A percentile compares a stretch with the other conserved stretches of the same genome.
phyloP scores from a whole-genome alignment of 345 rosid genomes.

The Rubroshorea leprosula region DNA sequence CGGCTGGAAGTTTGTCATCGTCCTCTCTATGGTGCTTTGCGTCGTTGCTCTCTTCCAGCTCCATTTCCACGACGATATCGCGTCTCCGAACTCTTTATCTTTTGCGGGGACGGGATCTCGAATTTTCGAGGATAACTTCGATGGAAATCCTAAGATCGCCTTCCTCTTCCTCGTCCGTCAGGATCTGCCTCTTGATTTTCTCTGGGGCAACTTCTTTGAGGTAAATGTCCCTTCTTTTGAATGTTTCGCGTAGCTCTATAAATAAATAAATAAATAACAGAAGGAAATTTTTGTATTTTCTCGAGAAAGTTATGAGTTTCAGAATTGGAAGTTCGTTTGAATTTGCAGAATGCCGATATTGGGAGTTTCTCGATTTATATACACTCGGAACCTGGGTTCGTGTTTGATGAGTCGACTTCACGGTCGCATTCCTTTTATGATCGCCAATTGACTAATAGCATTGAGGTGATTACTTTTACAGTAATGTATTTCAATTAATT shows the following conservation, averaged over 20 bases:
- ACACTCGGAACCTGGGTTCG: conserved; percentile 78
- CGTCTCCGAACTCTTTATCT: conserved; percentile 20
- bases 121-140: conserved; percentile 21
- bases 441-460: conserved; percentile 65
- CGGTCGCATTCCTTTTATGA: conserved; percentile 65
- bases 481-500: neutral
- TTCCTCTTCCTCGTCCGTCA: conserved; percentile 55
- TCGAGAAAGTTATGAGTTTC: neutral
- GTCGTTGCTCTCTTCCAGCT: conserved; percentile 45
- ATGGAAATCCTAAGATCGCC: conserved; percentile 54
- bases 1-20: conserved; percentile 55
- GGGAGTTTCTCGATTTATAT: conserved; percentile 60
- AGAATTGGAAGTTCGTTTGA: neutral
- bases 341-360: conserved; percentile 62
- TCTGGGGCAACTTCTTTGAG: conserved; percentile 73
- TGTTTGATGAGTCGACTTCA: conserved; percentile 65
- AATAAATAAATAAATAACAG: neutral
- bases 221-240: conserved; percentile 18
- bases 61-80: conserved; percentile 27
- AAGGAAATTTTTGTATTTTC: neutral
- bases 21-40: conserved; percentile 48
- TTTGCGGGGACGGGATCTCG: conserved; percentile 31
- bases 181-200: conserved; percentile 60
- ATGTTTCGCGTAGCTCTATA: neutral
- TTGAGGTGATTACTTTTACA: conserved; percentile 37